Base-by-base conservation (phyloP, 768 basidiomycete species). In the Boletus speciosus region DNA sequence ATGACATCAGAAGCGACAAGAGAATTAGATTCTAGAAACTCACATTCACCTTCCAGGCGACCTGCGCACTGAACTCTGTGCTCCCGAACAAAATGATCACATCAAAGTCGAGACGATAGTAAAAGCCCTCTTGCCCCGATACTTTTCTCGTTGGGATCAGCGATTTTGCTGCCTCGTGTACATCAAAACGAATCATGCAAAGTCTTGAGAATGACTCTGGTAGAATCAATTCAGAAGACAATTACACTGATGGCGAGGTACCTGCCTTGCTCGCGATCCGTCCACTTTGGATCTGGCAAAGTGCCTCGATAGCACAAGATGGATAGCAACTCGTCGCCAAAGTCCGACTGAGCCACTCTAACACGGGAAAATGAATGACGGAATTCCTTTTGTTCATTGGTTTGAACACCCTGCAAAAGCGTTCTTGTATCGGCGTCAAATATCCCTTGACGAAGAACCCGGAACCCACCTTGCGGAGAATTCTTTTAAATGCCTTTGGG, bases 1-100 rank as follows among this genome's bases (percentile, higher is more conserved):
- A 29, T 31, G 38, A 11, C 14, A 48, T 47, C 27, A 58, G 44
- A 29, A 27, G 12, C 4, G 19, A 5, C 11, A 12, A 27, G 9
- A 36, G n/a, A 27, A 10, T 11, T 2, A 7, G 36, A 34, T 25
- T 8, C 1, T 15, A 7, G 32, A 4, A 27, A 41, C 57, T 60
- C 32, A 58, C 57, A 27, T 58, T 21, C 41, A n/a, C 51, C 5
- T 47, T 47, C 57, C 58, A 58, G 4, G 58, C 57, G 4, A 58
- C 51, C 11, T 58, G 59, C 11, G 59, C 51, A 21, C 34, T 52
- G 16, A 38, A 52, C 86, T 63, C 61, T 1, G 61, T 60, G 25
- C 27, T 23, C 41, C 61, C 61, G 8, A 64, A 62, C 15, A 49
- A 49, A 19, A 60, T 45, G 16, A 62, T 53, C 36, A 62, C 58